Evolutionary conservation across 2,329 filamentous ascomycete genomes (phyloP), one percentile per base, ranked within the genome.

Genomic region (Sporothrix protearum): DNA sequence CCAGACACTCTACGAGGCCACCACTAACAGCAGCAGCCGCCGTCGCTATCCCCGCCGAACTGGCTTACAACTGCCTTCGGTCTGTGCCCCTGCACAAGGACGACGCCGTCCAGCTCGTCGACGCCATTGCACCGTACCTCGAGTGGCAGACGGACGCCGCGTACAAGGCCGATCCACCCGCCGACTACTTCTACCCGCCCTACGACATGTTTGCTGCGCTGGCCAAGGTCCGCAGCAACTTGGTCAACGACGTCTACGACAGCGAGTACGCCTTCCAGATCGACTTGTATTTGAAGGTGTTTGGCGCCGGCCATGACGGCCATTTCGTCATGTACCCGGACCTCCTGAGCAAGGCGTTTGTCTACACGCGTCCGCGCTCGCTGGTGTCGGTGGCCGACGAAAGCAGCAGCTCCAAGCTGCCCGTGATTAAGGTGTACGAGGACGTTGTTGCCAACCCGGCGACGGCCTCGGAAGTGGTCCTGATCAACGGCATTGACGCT

Each of bases 361-460:
- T 81, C 69, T 83, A 78, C 77, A 77, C 76, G 73, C 79, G 74
- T 74, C 78, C 71, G 73, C 77, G 70, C 72, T 79, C 82, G 77
- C 73, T 90, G 76, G 78, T 82, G 5, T 82, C 81, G 6, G 75
- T 81, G 67, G 80, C 79, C 73, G 77, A 81, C 57, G 79, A 81
- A 30, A 76, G n/a, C 42, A 30, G 19, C 36, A 59, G 69, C 68
- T 69, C 70, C 19, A 75, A 75, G 9, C 71, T 78, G 69, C 78
- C 79, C 71, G 82, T 84, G 12, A 82, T 89, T n/a, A 85, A 84
- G 71, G 80, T 88, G 2, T 87, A 88, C 69, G 72, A 71, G 10
- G 69, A 75, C 63, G 57, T 76, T 66, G 28, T 73, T 25, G 49
- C 77, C 73, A 70, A 22, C 25, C 51, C 68, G 12, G 47, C 53